A percentile compares a stretch with the other conserved stretches of the same genome.
Conservation (phyloP, 768 basidiomycete species). For the Boletus sensibilis region DNA sequence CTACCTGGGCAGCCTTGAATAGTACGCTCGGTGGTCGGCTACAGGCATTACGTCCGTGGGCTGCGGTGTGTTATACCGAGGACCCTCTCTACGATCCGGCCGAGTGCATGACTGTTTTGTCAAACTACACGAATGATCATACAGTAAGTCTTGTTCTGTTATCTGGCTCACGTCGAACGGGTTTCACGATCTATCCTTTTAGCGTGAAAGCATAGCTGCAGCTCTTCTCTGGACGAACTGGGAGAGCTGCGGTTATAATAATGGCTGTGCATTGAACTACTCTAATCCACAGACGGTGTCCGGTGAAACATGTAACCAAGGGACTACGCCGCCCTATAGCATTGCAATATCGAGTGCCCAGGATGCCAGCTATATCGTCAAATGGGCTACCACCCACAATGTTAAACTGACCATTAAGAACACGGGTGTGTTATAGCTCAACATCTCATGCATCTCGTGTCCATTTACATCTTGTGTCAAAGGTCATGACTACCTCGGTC, state of each 20-base stretch:
- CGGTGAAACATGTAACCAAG: conserved; percentile 11
- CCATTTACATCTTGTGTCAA: neutral
- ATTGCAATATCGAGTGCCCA: conserved; percentile 13
- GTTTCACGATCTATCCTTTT: too few relatives aligned
- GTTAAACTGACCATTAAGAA: conserved; percentile 22
- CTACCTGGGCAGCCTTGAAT: conserved; percentile 13
- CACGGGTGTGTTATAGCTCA: conserved; percentile 9
- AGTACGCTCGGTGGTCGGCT: conserved; percentile 7
- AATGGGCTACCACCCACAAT: conserved; percentile 15
- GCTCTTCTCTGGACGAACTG: conserved; percentile 25
- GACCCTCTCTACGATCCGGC: conserved; percentile 2
- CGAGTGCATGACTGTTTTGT: conserved; percentile 10
- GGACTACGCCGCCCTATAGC: conserved; percentile 17
- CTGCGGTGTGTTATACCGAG: neutral
- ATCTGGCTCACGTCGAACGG: too few relatives aligned
- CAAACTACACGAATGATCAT: conserved; percentile 12
- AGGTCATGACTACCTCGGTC: conserved; percentile 18
- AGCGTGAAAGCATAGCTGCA: conserved; percentile 15
- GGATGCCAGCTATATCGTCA: conserved; percentile 17
- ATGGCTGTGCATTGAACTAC: conserved; percentile 19
- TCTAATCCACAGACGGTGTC: conserved; percentile 16
- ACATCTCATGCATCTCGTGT: too few relatives aligned
- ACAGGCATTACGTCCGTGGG: conserved; percentile 16
- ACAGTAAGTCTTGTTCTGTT: neutral
- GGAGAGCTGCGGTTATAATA: conserved; percentile 16